Evolutionary conservation across 2,329 filamentous ascomycete genomes (phyloP).

Genomic region (Fusarium miscanthi): DNA sequence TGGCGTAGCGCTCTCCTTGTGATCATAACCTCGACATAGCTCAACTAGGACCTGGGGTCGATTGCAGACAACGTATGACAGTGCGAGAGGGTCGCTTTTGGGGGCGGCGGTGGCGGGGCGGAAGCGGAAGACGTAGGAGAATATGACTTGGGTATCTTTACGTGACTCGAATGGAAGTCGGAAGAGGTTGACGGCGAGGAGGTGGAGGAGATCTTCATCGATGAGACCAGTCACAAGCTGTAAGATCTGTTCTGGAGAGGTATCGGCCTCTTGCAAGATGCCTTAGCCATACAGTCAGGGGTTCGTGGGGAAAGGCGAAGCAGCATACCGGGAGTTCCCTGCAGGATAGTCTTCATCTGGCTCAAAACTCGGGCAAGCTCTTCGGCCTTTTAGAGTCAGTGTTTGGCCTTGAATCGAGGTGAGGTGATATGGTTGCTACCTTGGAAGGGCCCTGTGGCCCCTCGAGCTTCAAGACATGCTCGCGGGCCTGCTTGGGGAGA

Average conservation of each 20-base stretch:
- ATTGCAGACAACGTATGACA: constrained; percentile 89
- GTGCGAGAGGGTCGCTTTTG: constrained; percentile 81
- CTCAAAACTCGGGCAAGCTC: constrained; percentile 86
- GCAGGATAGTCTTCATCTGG: constrained; percentile 92
- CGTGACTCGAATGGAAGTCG: constrained; percentile 93
- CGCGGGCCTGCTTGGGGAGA: constrained; percentile 66
- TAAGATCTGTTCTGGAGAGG: constrained; percentile 86
- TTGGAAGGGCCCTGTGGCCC: constrained; percentile 60
- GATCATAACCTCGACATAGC: constrained; percentile 88
- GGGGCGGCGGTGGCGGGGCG: constrained; percentile 75
- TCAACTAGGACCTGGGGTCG: constrained; percentile 89
- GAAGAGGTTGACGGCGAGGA: constrained; percentile 84
- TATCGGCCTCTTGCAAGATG: constrained; percentile 76
- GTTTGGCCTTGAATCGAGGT: background rate
- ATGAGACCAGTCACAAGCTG: constrained; percentile 87
- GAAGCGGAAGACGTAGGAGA: constrained; percentile 94
- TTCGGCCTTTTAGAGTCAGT: constrained; percentile 70
- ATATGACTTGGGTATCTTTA: constrained; percentile 95
- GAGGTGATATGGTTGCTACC: constrained; percentile 48
- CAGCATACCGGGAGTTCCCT: constrained; percentile 85
- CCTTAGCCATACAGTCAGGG: constrained; percentile 26
- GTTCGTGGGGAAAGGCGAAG: background rate
- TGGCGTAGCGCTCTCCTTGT: constrained; percentile 90
- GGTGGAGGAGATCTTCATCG: constrained; percentile 87
- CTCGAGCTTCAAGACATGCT: constrained; percentile 64